These are phyloP conservation scores for Podochytrium sp. DNA, from an alignment of 192 early-diverging fungal genomes.

Conservation along the genomic window DNA sequence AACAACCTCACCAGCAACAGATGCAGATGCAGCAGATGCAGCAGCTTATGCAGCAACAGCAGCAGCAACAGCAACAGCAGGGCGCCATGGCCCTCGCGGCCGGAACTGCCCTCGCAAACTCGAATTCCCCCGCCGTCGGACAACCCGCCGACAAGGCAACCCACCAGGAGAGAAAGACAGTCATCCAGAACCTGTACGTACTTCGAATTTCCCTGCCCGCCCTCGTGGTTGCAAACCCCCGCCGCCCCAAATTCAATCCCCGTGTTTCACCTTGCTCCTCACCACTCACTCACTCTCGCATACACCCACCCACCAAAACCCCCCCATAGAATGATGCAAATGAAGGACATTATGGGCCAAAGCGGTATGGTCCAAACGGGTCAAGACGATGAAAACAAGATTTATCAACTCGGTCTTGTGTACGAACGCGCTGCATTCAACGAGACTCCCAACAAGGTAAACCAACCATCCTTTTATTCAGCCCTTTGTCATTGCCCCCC, in stretches of 20 bases:
- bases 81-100: not conserved
- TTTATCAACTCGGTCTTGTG: slow-evolving; percentile 1
- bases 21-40: not conserved
- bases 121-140: not conserved
- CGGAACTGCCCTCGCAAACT: not conserved
- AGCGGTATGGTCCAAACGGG: not conserved
- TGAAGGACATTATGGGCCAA: slow-evolving; percentile 1
- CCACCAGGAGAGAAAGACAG: slow-evolving; percentile 9
- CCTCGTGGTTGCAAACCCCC: not conserved
- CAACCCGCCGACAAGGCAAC: slow-evolving; percentile 1
- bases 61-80: slow-evolving; percentile 11
- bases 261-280: too few species aligned
- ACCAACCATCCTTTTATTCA: not conserved
- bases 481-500: not conserved
- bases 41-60: slow-evolving; percentile 8
- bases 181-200: slow-evolving; percentile 16
- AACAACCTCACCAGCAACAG: slow-evolving; percentile 6
- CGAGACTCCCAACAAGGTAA: slow-evolving; percentile 14
- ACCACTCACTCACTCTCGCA: too few species aligned
- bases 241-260: too few species aligned
- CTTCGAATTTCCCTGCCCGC: not conserved
- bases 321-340: not conserved
- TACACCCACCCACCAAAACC: too few species aligned
- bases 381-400: not conserved
- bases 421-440: slow-evolving; percentile 3